These are phyloP conservation scores for Paspalum notatum DNA, from an alignment of 176 grass and related monocot genomes.

Conservation along the genomic window DNA sequence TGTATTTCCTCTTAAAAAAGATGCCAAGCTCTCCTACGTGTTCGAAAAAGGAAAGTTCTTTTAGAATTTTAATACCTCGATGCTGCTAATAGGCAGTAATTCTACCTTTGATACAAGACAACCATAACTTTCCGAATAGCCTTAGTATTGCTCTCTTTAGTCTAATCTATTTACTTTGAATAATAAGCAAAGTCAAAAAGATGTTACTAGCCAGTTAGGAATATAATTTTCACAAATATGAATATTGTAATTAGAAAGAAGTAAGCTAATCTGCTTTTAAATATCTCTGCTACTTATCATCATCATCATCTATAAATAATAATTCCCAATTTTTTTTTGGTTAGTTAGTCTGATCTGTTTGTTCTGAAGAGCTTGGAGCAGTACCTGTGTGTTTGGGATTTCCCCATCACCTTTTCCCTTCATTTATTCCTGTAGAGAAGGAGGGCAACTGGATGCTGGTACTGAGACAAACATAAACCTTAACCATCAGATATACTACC, in stretches of 20 bases:
- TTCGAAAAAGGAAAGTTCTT: neutral
- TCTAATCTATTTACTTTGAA: slow-evolving; percentile 1
- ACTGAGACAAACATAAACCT: slow-evolving; percentile 95
- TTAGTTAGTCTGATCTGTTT: slow-evolving; percentile 9
- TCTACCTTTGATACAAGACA: neutral
- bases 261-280: neutral
- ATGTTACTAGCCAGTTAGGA: neutral
- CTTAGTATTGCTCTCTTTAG: neutral
- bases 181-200: neutral
- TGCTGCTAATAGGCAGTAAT: no score
- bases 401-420: slow-evolving; percentile 17
- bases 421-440: slow-evolving; percentile 50
- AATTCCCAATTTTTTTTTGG: neutral
- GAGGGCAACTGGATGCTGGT: slow-evolving; percentile 71
- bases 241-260: neutral
- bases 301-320: neutral
- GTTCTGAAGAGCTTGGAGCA: neutral
- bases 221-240: neutral
- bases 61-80: neutral
- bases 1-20: neutral
- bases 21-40: neutral
- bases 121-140: neutral
- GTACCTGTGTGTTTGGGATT: slow-evolving; percentile 7
- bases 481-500: slow-evolving; percentile 91
- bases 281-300: neutral